These are phyloP conservation scores for Breviolum minutum DNA, from an alignment of 73 alveolate species.

Conservation along the genomic window DNA sequence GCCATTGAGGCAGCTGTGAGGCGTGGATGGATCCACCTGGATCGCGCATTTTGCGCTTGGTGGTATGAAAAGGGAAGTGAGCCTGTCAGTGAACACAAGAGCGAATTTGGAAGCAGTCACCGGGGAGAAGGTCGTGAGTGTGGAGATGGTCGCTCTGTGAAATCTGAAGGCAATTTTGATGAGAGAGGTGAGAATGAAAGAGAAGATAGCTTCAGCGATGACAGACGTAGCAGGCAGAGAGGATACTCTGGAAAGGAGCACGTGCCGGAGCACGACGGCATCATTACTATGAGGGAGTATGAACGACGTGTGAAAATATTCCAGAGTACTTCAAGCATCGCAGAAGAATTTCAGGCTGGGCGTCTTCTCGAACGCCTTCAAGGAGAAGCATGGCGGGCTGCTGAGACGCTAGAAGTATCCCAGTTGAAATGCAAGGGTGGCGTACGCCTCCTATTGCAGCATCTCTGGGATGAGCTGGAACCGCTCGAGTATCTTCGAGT, in stretches of 20 bases:
- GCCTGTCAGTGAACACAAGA: neutral
- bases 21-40: neutral
- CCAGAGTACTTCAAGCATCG: neutral
- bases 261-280: constrained; percentile 6
- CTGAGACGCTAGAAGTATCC: neutral
- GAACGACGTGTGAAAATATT: neutral
- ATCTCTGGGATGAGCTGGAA: constrained; percentile 17
- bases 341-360: neutral
- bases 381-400: neutral
- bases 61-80: neutral
- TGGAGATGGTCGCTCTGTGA: neutral
- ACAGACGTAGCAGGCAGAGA: too few species aligned
- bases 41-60: neutral
- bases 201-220: too few species aligned
- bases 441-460: neutral
- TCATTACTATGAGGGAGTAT: constrained; percentile 1
- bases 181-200: neutral
- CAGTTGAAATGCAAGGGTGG: neutral
- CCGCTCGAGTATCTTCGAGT: neutral
- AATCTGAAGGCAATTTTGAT: too few species aligned
- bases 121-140: neutral
- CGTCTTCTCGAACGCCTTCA: neutral
- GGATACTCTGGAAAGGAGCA: constrained; percentile 2
- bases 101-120: neutral
- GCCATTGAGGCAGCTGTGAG: neutral